A percentile compares a stretch with the other conserved stretches of the same genome.
These are phyloP conservation scores for Komagataella kurtzmanii DNA, from an alignment of 805 yeast species.

Conservation along the genomic window DNA sequence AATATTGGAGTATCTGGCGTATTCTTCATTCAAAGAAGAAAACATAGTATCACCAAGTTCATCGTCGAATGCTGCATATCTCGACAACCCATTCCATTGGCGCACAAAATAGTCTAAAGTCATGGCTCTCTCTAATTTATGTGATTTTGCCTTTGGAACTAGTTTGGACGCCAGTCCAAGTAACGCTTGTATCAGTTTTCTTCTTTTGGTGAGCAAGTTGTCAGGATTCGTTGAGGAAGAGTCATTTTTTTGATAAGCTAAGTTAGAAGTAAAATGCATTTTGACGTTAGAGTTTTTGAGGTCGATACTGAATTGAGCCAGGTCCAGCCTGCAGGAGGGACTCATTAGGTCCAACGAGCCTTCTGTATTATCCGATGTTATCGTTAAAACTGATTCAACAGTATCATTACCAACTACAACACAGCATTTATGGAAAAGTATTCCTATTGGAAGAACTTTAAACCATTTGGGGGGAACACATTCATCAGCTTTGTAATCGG, in stretches of 20 bases:
- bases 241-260: neutral
- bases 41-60: conserved; percentile 20
- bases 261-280: neutral
- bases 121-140: conserved; percentile 7
- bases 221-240: neutral
- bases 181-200: neutral
- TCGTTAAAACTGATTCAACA: neutral
- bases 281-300: neutral
- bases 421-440: neutral
- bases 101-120: conserved; percentile 5
- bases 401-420: neutral
- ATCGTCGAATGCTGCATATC: conserved; percentile 39
- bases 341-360: neutral
- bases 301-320: neutral
- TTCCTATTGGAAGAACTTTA: neutral
- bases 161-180: neutral
- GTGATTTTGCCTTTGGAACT: conserved; percentile 3
- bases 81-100: conserved; percentile 70
- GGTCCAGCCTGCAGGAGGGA: neutral
- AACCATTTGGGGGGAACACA: neutral
- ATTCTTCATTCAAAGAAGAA: conserved; percentile 41
- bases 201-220: neutral
- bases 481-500: neutral
- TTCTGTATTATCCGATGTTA: neutral
- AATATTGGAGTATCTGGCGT: conserved; percentile 67